phyloP scores from a whole-genome alignment of 1,284 basidiomycete species.

The Sporisorium reilianum region DNA sequence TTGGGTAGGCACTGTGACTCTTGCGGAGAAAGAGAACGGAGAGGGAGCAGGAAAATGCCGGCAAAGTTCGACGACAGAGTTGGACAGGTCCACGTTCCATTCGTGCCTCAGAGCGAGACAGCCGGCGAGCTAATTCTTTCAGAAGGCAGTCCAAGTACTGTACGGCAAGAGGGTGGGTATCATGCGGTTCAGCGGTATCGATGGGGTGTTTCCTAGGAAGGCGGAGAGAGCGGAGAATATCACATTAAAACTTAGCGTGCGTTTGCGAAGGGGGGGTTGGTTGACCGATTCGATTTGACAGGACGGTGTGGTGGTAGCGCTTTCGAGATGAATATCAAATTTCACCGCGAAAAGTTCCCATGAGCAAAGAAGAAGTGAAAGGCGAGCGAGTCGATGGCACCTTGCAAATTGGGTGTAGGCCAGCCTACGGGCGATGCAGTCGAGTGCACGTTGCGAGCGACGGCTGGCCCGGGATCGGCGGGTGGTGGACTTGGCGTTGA shows the following conservation, averaged over 20 bases:
- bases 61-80: conserved; percentile 9
- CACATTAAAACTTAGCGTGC: neutral
- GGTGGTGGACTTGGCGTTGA: conserved; percentile 5
- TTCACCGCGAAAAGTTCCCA: neutral
- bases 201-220: too few species aligned
- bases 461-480: conserved; percentile 28
- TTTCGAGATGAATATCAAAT: conserved; percentile 4
- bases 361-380: too few species aligned
- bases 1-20: neutral
- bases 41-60: neutral
- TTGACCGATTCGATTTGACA: conserved; percentile 1
- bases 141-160: neutral
- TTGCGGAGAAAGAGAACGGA: neutral
- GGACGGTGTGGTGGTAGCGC: neutral
- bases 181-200: neutral
- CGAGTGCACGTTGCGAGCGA: conserved; percentile 15
- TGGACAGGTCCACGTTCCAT: conserved; percentile 14
- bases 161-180: neutral
- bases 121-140: neutral
- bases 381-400: too few species aligned
- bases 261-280: neutral
- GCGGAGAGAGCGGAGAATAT: conserved; percentile 5
- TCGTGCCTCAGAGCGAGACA: neutral
- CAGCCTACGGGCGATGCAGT: conserved; percentile 6
- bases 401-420: too few species aligned